phyloP scores from a whole-genome alignment of 2,329 filamentous ascomycete species.

The Cordyceps militaris region DNA sequence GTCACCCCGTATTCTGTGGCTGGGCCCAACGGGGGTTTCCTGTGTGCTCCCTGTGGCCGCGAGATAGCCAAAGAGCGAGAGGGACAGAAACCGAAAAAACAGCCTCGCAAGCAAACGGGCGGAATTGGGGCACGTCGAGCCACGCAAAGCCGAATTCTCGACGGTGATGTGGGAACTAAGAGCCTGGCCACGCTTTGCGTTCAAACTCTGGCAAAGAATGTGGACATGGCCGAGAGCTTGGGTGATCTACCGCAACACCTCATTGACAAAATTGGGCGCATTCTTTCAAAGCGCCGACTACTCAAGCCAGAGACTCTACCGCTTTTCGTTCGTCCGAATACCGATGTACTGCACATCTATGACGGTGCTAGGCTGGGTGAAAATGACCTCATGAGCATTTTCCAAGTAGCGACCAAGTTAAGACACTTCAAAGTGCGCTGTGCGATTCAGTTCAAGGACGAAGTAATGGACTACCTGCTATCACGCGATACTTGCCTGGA shows the following conservation, averaged over 20 bases:
- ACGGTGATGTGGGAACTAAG: conserved; percentile 67
- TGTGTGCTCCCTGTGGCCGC: conserved; percentile 77
- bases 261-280: conserved; percentile 52
- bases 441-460: conserved; percentile 87
- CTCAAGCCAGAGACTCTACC: conserved; percentile 47
- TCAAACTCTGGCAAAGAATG: conserved; percentile 55
- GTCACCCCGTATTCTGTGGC: conserved; percentile 84
- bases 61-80: conserved; percentile 58
- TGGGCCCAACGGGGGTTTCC: conserved; percentile 75
- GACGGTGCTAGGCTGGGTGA: conserved; percentile 58
- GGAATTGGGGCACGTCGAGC: conserved; percentile 62
- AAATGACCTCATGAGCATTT: conserved; percentile 74
- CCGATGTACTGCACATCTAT: conserved; percentile 48
- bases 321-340: conserved; percentile 48
- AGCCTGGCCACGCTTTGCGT: conserved; percentile 58
- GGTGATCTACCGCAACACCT: conserved; percentile 49
- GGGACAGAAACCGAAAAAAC: conserved; percentile 30
- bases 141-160: conserved; percentile 75
- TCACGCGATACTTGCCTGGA: conserved; percentile 63
- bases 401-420: conserved; percentile 64
- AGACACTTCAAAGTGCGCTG: conserved; percentile 69
- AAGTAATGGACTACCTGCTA: conserved; percentile 72
- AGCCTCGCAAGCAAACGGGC: conserved; percentile 41
- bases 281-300: conserved; percentile 54
- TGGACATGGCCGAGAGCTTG: conserved; percentile 55